Evolutionary conservation across 371 early-diverging fungal species (phyloP).

Genomic region (Mycotypha africana): DNA sequence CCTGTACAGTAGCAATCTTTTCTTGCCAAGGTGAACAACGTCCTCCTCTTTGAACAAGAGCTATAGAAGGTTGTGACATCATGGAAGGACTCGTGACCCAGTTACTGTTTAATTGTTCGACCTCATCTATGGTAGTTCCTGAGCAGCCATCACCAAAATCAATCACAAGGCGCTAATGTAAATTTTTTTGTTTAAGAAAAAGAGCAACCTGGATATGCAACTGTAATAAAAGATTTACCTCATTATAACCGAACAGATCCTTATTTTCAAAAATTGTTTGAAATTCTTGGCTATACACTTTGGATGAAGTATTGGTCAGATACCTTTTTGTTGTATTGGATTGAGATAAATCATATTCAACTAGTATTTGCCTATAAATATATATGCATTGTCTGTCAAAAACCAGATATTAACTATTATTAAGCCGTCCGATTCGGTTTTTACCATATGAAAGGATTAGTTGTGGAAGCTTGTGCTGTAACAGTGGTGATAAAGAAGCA

Average conservation of each 20-base stretch:
- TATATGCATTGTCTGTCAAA: background rate
- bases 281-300: conserved; percentile 34
- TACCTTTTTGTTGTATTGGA: conserved; percentile 16
- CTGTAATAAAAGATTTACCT: conserved; percentile 8
- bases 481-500: background rate
- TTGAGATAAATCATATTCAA: conserved; percentile 5
- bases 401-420: no score
- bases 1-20: conserved; percentile 19
- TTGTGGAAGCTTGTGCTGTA: conserved; percentile 8
- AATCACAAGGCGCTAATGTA: conserved; percentile 12
- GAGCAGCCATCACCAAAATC: conserved; percentile 20
- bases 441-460: conserved; percentile 15
- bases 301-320: conserved; percentile 15
- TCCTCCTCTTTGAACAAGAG: conserved; percentile 26
- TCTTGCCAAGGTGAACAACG: conserved; percentile 25
- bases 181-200: background rate
- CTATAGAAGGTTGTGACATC: conserved; percentile 26
- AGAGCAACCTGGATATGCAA: background rate
- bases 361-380: conserved; percentile 17
- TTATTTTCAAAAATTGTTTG: conserved; percentile 26
- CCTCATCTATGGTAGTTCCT: conserved; percentile 7
- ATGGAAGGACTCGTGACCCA: conserved; percentile 16
- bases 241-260: conserved; percentile 26
- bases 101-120: conserved; percentile 8
- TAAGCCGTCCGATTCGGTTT: no score